phyloP scores from a whole-genome alignment of 257 asterid genomes.

The Craterostigma plantagineum region DNA sequence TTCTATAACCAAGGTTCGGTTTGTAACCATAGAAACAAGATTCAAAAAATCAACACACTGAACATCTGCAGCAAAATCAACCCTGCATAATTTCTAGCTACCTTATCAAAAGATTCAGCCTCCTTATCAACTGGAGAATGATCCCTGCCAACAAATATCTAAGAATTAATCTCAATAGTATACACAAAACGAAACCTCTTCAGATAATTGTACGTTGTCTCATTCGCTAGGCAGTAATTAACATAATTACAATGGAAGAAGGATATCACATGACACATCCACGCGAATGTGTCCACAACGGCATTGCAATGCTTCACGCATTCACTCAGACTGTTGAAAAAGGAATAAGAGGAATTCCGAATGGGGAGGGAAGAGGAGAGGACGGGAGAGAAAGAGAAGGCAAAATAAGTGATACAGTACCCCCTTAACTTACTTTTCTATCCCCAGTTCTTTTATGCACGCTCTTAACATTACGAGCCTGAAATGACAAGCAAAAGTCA shows the following conservation, averaged over 20 bases:
- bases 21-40: too few relatives aligned
- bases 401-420: too few relatives aligned
- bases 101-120: conserved; percentile 80
- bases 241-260: too few relatives aligned
- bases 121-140: conserved; percentile 31
- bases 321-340: too few relatives aligned
- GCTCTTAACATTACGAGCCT: conserved; percentile 67
- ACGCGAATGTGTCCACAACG: too few relatives aligned
- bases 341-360: too few relatives aligned
- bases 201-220: too few relatives aligned
- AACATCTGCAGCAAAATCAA: conserved; percentile 2
- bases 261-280: too few relatives aligned
- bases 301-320: too few relatives aligned
- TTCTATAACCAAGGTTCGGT: too few relatives aligned
- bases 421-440: conserved; percentile 60
- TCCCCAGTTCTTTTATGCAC: conserved; percentile 59
- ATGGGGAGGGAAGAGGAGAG: not conserved
- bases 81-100: conserved; percentile 10
- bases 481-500: conserved; percentile 14
- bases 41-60: too few relatives aligned
- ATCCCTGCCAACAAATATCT: conserved; percentile 31
- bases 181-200: conserved; percentile 2
- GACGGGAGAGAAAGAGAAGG: conserved; percentile 2
- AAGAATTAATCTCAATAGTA: conserved; percentile 12
- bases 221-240: too few relatives aligned